Evolutionary conservation across 495 filamentous ascomycete species (phyloP), one percentile per base, ranked within the genome.

Genomic region (Alectoria sarmentosa): DNA sequence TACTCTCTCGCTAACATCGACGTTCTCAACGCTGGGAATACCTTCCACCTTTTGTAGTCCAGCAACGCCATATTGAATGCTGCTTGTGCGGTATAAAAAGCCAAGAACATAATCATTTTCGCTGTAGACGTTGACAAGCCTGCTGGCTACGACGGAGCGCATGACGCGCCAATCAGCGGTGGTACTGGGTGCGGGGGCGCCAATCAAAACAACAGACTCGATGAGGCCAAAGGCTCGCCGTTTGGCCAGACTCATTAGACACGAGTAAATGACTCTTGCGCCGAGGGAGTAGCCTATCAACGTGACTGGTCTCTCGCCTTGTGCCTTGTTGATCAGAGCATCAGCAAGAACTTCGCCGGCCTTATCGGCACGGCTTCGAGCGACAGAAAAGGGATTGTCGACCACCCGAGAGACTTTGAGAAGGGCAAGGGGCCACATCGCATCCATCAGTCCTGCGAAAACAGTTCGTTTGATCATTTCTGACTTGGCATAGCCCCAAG

Each of bases 251-350:
- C 69, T 80, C 75, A 86, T 84, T 4, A 97, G 78, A 70, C 92
- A 96, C 19, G 85, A 82, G 67, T 89, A 97, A 54, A 97, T 92
- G 30, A 92, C 83, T 37, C 93, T 86, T 19, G 92, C 92, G 1
- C 93, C 94, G 17, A 98, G 76, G 32, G 91, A 91, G 72, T 92
- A 98, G 1, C 94, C 94, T 60, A 97, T 81, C 17, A 98, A 76
- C 26, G 87, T 93, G 5, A 97, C 88, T 0, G 93, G 86, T n/a
- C 94, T 82, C 72, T 96, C 90, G 15, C 94, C 94, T 70, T 95
- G 92, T 1, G 87, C 87, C 67, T 87, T 90, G 75, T 89, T 92
- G 67, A 94, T 90, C 56, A 98, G 75, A 15, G 91, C 87, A 71
- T 98, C 92, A 8, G 93, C 92, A 4, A 98, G 84, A 11, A 91